Evolutionary conservation across 805 yeast genomes (phyloP).

Genomic region (Candida anglica): DNA sequence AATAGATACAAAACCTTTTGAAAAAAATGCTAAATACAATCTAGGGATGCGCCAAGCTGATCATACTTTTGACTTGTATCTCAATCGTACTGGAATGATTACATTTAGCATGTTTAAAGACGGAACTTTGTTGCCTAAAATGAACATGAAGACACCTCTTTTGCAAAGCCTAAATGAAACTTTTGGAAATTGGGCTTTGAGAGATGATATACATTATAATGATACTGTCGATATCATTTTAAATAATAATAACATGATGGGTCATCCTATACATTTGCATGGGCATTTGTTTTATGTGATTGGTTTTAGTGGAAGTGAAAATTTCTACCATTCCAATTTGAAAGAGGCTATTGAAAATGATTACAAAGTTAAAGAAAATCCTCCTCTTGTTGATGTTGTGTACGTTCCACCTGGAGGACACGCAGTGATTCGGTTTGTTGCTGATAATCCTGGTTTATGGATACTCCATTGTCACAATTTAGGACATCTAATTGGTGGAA

Average conservation of each 20-base stretch:
- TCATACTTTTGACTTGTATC: constrained; percentile 22
- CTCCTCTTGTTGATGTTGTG: constrained; percentile 23
- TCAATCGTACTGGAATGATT: constrained; percentile 25
- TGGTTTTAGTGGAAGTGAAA: constrained; percentile 17
- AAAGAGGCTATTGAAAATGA: constrained; percentile 18
- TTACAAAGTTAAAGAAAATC: constrained; percentile 12
- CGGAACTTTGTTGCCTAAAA: constrained; percentile 11
- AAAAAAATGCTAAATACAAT: constrained; percentile 6
- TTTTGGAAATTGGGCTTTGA: constrained; percentile 5
- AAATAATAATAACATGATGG: constrained; percentile 21
- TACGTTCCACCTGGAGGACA: constrained; percentile 28
- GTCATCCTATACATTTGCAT: constrained; percentile 33
- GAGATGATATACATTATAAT: constrained; percentile 17
- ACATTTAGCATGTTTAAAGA: constrained; percentile 21
- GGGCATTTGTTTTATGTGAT: constrained; percentile 29
- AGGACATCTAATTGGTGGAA: constrained; percentile 30
- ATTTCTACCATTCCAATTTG: constrained; percentile 19
- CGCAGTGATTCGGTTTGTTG: constrained; percentile 25
- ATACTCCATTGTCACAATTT: constrained; percentile 31
- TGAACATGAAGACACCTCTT: constrained; percentile 18
- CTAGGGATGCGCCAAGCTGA: constrained; percentile 14
- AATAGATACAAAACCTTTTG: constrained; percentile 15
- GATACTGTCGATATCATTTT: constrained; percentile 28
- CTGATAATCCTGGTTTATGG: constrained; percentile 31
- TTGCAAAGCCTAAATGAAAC: constrained; percentile 3